Base-by-base conservation (phyloP, 2,329 filamentous ascomycete species). In the Venturia nashicola region DNA sequence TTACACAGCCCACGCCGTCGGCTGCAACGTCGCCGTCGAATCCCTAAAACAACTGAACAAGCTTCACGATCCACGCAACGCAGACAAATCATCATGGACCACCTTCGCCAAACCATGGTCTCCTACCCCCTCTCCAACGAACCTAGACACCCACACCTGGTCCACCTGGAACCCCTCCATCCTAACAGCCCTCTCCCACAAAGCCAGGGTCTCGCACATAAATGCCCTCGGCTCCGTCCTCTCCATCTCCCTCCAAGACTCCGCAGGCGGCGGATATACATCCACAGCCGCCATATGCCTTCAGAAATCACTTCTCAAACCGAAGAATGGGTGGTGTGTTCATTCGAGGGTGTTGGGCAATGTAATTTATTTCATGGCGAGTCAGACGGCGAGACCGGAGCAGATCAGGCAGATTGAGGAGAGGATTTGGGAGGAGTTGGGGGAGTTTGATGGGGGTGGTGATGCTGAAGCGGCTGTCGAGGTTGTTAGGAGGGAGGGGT, bases 1-100 rank as follows among this genome's bases (percentile, higher is more conserved):
- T 72, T 95, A 95, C 74, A 95, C 90, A 0, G 90, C 90, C 0
- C 90, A 95, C 72, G 82, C 91, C 0, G 82, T 94, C 1, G 91
- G 90, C 0, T 95, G 90, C 69, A 83, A 87, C 55, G 89, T 95
- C 0, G 91, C 88, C 0, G 78, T 87, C n/a, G 83, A 84, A 61
- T 86, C 85, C 0, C 14, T 57, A 3, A 36, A 57, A n/a, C 51
- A 57, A 20, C 32, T 57, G 14, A n/a, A 48, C 11, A 40, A 57
- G 1, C 27, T 39, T 12, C 36, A 42, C 43, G 36, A 39, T 23
- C 40, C 27, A 14, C 27, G 12, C 2, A 34, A 48, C 44, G 84
- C 89, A 3, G 68, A 69, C 0, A 69, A 72, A 0, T 83, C 82
- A 0, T 74, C 75, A 0, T 91, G 87, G 88, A 73, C 80, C 65